These are phyloP conservation scores for Apiotrichum domesticum DNA, from an alignment of 1,284 basidiomycete species.

Conservation along the genomic window DNA sequence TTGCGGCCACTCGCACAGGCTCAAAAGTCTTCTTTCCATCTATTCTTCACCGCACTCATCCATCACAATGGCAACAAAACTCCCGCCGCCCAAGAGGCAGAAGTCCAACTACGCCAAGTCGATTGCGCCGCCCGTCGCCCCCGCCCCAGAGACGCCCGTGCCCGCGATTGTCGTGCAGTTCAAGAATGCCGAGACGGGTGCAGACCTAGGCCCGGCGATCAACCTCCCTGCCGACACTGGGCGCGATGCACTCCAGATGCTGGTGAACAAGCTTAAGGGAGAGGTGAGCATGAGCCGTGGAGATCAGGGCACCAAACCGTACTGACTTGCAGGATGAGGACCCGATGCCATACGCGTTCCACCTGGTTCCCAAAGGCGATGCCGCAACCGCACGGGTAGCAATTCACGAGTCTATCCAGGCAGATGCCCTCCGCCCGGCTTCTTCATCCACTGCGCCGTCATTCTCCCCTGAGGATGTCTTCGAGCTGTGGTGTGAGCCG, in stretches of 20 bases:
- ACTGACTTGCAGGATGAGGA: conserved; percentile 61
- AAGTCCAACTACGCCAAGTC: conserved; percentile 65
- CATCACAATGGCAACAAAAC: conserved; percentile 62
- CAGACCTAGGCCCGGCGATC: conserved; percentile 73
- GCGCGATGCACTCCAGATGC: conserved; percentile 72
- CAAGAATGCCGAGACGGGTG: conserved; percentile 75
- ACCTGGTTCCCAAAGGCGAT: conserved; percentile 54
- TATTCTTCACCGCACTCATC: background rate
- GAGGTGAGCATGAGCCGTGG: conserved; percentile 52
- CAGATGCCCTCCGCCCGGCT: conserved; percentile 65
- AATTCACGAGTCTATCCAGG: conserved; percentile 72
- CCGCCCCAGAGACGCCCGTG: conserved; percentile 50
- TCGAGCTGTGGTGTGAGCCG: conserved; percentile 81
- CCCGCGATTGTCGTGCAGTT: conserved; percentile 82
- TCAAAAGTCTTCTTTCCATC: background rate
- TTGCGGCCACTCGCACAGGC: too few species aligned
- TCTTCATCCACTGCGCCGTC: conserved; percentile 12
- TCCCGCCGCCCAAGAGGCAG: conserved; percentile 78
- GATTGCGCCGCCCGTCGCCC: conserved; percentile 48
- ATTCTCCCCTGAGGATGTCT: conserved; percentile 79
- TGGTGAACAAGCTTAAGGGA: conserved; percentile 75
- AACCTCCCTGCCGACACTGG: conserved; percentile 79
- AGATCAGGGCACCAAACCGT: too few species aligned
- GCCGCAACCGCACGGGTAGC: conserved; percentile 53
- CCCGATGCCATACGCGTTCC: conserved; percentile 82